phyloP scores from a whole-genome alignment of 148 eudicot species.

The Spergularia marina region DNA sequence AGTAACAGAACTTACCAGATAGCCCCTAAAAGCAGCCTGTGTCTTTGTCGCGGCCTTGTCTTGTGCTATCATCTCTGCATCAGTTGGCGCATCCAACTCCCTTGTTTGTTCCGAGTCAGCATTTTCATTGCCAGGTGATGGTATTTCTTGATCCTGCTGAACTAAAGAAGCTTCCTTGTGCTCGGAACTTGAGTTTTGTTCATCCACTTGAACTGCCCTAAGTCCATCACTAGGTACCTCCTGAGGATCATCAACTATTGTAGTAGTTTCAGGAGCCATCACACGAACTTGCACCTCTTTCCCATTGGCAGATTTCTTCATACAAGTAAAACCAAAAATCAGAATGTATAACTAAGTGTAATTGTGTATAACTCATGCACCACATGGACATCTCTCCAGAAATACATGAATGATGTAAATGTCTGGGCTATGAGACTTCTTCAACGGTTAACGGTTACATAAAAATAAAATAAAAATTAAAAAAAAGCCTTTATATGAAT shows the following conservation, averaged over 20 bases:
- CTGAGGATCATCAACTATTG: conserved; percentile 31
- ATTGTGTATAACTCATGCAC: not conserved
- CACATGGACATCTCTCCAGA: not conserved
- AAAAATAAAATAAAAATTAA: not conserved
- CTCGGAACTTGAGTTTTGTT: conserved; percentile 36
- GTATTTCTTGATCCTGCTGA: conserved; percentile 26
- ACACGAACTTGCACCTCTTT: conserved; percentile 47
- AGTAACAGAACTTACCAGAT: conserved; percentile 39
- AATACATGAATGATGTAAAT: too few relatives aligned
- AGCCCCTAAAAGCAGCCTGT: conserved; percentile 61
- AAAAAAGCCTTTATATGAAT: too few relatives aligned
- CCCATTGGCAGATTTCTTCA: conserved; percentile 53
- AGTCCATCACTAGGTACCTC: conserved; percentile 36
- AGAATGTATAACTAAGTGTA: not conserved
- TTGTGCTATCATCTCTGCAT: conserved; percentile 34
- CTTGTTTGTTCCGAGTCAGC: conserved; percentile 23
- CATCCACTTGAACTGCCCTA: conserved; percentile 33
- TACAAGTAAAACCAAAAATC: conserved; percentile 12
- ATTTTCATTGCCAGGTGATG: conserved; percentile 21
- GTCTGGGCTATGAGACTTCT: not conserved
- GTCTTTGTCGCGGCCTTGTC: conserved; percentile 51
- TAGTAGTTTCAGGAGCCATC: conserved; percentile 40
- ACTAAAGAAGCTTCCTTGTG: conserved; percentile 30
- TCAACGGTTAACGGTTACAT: not conserved
- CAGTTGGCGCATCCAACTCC: conserved; percentile 26